Percentiles rank a stretch among this genome's conserved stretches.
Evolutionary conservation across 345 rosid species (phyloP).

Genomic region (Carallia pectinifolia): DNA sequence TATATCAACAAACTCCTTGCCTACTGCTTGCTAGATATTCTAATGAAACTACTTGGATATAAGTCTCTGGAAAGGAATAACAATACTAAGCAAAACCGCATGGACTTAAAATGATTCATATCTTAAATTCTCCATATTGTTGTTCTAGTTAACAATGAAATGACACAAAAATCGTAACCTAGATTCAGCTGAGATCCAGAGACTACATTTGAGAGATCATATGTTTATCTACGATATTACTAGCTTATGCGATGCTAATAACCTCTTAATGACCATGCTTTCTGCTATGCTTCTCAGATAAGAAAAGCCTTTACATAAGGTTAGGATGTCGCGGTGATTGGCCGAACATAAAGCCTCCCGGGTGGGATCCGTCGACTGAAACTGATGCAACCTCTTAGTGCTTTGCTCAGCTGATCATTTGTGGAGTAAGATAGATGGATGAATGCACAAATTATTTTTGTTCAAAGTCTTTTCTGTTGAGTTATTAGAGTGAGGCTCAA

Average conservation of each 20-base stretch:
- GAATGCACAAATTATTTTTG: background rate
- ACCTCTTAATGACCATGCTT: background rate
- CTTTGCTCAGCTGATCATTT: slow-evolving; percentile 1
- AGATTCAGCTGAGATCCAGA: too few relatives aligned
- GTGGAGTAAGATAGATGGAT: background rate
- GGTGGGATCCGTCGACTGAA: slow-evolving; percentile 68
- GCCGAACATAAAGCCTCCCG: slow-evolving; percentile 82
- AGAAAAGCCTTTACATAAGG: slow-evolving; percentile 84
- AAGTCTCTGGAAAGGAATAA: too few relatives aligned
- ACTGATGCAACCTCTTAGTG: slow-evolving; percentile 16
- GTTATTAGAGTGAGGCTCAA: background rate
- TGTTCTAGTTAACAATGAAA: too few relatives aligned
- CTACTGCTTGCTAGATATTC: background rate
- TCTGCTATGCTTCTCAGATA: slow-evolving; percentile 38
- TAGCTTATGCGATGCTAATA: background rate
- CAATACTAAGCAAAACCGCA: too few relatives aligned
- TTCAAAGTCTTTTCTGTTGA: background rate
- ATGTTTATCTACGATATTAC: background rate
- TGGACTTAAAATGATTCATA: too few relatives aligned
- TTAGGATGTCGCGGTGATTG: slow-evolving; percentile 83
- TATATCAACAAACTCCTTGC: background rate
- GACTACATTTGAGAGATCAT: too few relatives aligned
- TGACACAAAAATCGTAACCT: too few relatives aligned
- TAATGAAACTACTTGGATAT: background rate
- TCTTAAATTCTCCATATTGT: too few relatives aligned